Conservation (phyloP, 805 yeast genomes). For the Metschnikowia bowlesiae region DNA sequence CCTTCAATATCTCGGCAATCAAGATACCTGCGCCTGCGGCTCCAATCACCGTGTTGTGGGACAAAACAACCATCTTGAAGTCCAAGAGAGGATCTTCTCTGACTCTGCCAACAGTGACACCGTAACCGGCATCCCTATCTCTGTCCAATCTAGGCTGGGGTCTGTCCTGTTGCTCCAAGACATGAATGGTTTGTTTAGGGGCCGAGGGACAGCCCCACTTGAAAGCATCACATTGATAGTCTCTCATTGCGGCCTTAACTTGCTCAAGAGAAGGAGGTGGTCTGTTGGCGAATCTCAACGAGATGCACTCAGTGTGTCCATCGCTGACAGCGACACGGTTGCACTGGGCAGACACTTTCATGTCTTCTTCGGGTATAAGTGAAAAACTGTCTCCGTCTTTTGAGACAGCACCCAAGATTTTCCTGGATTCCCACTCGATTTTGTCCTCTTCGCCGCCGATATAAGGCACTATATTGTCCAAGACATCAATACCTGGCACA, state of each 20-base stretch:
- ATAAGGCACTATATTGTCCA: slow-evolving; percentile 92
- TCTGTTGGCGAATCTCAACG: slow-evolving; percentile 73
- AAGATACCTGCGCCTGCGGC: slow-evolving; percentile 98
- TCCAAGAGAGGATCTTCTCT: slow-evolving; percentile 93
- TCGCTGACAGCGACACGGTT: slow-evolving; percentile 96
- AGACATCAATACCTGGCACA: slow-evolving; percentile 88
- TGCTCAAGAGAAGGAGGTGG: slow-evolving; percentile 84
- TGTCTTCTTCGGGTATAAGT: slow-evolving; percentile 59
- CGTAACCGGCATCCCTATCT: slow-evolving; percentile 89
- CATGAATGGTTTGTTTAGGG: slow-evolving; percentile 88
- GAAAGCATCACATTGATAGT: slow-evolving; percentile 80
- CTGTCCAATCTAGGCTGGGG: slow-evolving; percentile 98
- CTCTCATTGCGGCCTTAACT: slow-evolving; percentile 63
- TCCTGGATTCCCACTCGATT: slow-evolving; percentile 97
- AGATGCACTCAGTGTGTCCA: slow-evolving; percentile 95
- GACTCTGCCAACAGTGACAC: slow-evolving; percentile 91
- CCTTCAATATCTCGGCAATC: slow-evolving; percentile 85
- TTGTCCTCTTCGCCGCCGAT: slow-evolving; percentile 97
- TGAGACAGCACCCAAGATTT: slow-evolving; percentile 73
- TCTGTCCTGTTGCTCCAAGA: slow-evolving; percentile 84
- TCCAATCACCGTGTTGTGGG: slow-evolving; percentile 96
- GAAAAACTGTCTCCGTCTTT: slow-evolving; percentile 50
- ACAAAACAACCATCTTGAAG: slow-evolving; percentile 92
- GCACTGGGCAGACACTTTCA: slow-evolving; percentile 92
- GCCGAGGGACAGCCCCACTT: slow-evolving; percentile 83